Percentiles rank a stretch among this genome's conserved stretches.
Conservation (phyloP, 768 basidiomycete genomes). For the Lentinula sp. region DNA sequence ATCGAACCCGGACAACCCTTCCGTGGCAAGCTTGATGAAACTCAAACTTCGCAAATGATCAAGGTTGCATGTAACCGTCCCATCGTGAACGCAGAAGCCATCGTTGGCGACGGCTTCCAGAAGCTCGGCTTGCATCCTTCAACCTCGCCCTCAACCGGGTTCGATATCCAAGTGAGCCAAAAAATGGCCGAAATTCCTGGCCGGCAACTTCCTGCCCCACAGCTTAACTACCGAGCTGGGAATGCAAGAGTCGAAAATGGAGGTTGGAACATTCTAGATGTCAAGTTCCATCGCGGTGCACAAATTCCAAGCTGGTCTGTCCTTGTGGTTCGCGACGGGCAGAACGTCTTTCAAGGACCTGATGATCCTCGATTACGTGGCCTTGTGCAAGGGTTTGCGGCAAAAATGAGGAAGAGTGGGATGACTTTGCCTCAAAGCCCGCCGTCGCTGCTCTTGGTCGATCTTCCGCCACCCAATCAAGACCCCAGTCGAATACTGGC, state of each 20-base stretch:
- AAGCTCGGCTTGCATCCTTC: constrained; percentile 41
- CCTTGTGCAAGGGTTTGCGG: constrained; percentile 47
- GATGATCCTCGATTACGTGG: constrained; percentile 31
- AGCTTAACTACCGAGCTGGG: constrained; percentile 47
- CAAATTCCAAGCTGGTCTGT: constrained; percentile 57
- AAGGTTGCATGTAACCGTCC: constrained; percentile 61
- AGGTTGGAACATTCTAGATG: constrained; percentile 72
- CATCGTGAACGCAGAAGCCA: constrained; percentile 46
- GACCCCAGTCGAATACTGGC: constrained; percentile 33
- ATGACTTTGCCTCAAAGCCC: constrained; percentile 36
- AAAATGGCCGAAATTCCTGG: constrained; percentile 62
- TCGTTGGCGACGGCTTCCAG: constrained; percentile 53
- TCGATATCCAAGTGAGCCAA: constrained; percentile 48
- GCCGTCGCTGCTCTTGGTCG: constrained; percentile 30
- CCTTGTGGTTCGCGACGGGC: constrained; percentile 52
- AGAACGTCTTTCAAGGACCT: constrained; percentile 29
- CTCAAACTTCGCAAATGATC: constrained; percentile 68
- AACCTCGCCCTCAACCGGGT: constrained; percentile 36
- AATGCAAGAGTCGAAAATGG: constrained; percentile 45
- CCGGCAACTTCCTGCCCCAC: constrained; percentile 57
- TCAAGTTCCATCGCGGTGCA: constrained; percentile 58
- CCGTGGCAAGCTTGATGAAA: constrained; percentile 52
- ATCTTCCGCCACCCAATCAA: constrained; percentile 17
- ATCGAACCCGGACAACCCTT: constrained; percentile 56
- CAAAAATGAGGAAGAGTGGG: constrained; percentile 54